Percentiles rank a stretch among this genome's conserved stretches.
Evolutionary conservation across 176 grass and related monocot genomes (phyloP).

Genomic region (Paspalum notatum): DNA sequence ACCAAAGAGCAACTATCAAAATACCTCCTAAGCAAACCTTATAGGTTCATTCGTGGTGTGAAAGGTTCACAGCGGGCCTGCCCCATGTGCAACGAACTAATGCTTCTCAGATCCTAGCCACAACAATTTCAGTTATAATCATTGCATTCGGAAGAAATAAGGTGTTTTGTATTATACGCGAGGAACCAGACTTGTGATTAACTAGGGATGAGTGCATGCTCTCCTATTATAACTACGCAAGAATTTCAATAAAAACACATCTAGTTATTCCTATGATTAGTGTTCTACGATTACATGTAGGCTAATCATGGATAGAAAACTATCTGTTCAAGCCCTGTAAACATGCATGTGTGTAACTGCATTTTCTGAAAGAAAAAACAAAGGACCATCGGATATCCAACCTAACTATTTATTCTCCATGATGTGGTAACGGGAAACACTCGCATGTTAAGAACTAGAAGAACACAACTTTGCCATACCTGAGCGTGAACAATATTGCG

Average conservation of each 20-base stretch:
- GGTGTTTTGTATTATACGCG: neutral
- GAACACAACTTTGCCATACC: constrained; percentile 39
- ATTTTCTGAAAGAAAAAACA: neutral
- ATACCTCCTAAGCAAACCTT: neutral
- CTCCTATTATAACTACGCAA: neutral
- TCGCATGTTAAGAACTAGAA: neutral
- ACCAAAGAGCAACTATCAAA: neutral
- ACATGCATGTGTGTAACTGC: neutral
- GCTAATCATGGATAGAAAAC: neutral
- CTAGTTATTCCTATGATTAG: neutral
- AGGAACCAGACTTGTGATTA: neutral
- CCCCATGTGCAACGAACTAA: neutral
- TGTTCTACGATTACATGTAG: neutral
- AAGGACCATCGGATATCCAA: neutral
- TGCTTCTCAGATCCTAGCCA: neutral
- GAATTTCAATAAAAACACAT: neutral
- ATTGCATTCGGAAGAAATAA: neutral
- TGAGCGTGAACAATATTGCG: constrained; percentile 39
- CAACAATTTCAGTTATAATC: neutral
- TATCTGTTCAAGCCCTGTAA: neutral
- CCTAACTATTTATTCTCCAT: neutral
- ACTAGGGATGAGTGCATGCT: constrained; percentile 7
- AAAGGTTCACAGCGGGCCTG: neutral
- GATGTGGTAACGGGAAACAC: neutral
- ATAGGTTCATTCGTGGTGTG: neutral